These are phyloP conservation scores for Massospora cicadina DNA, from an alignment of 371 early-diverging fungal genomes.

Conservation along the genomic window DNA sequence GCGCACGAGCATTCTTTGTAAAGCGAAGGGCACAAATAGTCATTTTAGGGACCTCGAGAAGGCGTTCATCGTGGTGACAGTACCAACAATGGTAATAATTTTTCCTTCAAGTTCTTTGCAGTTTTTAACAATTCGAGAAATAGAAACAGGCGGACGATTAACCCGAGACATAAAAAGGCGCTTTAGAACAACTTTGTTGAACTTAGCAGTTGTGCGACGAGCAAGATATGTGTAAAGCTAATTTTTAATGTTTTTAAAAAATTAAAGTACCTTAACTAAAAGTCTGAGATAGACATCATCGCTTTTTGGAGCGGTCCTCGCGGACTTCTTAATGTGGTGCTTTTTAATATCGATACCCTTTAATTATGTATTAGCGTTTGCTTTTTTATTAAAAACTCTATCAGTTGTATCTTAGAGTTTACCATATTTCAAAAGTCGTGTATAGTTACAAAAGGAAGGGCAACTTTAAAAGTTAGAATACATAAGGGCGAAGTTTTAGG, in stretches of 20 bases:
- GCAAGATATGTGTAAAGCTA: conserved; percentile 96
- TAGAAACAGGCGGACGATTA: conserved; percentile 88
- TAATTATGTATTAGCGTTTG: background rate
- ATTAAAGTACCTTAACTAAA: conserved; percentile 68
- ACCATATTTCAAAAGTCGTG: background rate
- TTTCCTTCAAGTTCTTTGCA: conserved; percentile 48
- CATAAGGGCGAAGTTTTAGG: too few relatives aligned
- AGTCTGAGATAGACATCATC: conserved; percentile 87
- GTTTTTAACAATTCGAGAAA: conserved; percentile 68
- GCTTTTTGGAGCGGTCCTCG: conserved; percentile 74
- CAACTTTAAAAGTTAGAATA: background rate
- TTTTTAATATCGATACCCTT: conserved; percentile 93
- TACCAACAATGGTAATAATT: conserved; percentile 85
- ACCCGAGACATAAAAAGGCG: conserved; percentile 94
- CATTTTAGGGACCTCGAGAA: conserved; percentile 87
- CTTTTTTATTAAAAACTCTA: background rate
- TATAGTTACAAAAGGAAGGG: background rate
- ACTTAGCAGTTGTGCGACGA: conserved; percentile 91
- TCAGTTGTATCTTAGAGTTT: background rate
- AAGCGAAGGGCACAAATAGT: conserved; percentile 88
- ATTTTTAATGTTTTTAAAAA: background rate
- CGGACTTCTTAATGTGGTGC: conserved; percentile 85
- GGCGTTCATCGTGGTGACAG: conserved; percentile 88
- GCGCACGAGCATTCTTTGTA: conserved; percentile 88
- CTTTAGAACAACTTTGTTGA: conserved; percentile 97